Conservation (phyloP, 164 flowering plant genomes). For the Stephania cephalantha region DNA sequence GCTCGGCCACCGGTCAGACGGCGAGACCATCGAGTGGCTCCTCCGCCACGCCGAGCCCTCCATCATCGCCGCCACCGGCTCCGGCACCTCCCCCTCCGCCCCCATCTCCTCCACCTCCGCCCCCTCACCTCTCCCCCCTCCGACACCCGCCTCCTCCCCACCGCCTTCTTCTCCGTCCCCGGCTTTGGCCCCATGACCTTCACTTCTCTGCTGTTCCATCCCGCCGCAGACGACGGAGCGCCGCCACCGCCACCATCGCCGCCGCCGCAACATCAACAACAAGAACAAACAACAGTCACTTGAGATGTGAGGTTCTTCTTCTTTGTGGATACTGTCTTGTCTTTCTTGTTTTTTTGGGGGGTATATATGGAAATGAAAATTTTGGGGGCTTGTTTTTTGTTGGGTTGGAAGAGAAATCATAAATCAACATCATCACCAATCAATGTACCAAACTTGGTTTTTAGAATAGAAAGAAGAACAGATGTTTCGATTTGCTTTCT, state of each 20-base stretch:
- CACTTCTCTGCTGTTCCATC: slow-evolving; percentile 53
- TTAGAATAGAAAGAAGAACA: background rate
- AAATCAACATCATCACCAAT: background rate
- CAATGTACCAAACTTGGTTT: background rate
- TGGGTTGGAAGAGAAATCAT: background rate
- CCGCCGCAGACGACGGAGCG: slow-evolving; percentile 26
- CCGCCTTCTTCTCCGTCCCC: slow-evolving; percentile 15
- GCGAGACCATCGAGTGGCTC: slow-evolving; percentile 25
- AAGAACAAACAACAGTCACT: background rate
- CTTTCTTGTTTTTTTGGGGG: background rate
- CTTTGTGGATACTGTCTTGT: background rate
- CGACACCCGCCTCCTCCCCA: background rate
- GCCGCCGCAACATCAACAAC: background rate
- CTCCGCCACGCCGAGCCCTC: slow-evolving; percentile 16
- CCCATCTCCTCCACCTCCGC: slow-evolving; percentile 3
- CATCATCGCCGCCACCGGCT: slow-evolving; percentile 5
- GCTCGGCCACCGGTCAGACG: slow-evolving; percentile 20
- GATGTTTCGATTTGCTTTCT: too few relatives aligned
- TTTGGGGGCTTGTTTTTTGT: background rate
- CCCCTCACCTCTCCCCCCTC: slow-evolving; percentile 16
- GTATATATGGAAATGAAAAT: background rate
- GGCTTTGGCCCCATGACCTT: slow-evolving; percentile 44
- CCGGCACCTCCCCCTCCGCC: slow-evolving; percentile 8
- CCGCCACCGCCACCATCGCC: background rate
- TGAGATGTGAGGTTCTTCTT: background rate